Evolutionary conservation across 768 basidiomycete genomes (phyloP).

Genomic region (Amanita subjunquillea): DNA sequence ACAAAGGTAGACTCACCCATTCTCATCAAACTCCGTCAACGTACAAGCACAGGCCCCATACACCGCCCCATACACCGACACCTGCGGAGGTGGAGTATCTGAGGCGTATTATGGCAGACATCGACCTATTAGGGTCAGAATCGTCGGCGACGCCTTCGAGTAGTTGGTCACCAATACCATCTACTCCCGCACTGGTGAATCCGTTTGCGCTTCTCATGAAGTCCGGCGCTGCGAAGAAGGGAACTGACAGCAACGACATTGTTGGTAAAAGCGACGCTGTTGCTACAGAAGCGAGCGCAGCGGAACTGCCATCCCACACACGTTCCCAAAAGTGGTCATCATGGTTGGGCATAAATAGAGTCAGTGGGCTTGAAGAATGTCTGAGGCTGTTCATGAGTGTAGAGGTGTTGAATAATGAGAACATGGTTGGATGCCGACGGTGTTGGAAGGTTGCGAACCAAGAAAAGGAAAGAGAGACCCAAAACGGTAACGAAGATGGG

Average conservation of each 20-base stretch:
- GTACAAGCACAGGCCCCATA: slow-evolving; percentile 18
- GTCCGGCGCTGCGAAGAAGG: neutral
- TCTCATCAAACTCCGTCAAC: neutral
- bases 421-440: slow-evolving; percentile 84
- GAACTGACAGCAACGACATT: neutral
- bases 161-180: neutral
- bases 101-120: slow-evolving; percentile 57
- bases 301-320: neutral
- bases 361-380: slow-evolving; percentile 67
- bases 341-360: slow-evolving; percentile 36
- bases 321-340: slow-evolving; percentile 19
- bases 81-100: slow-evolving; percentile 57
- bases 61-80: slow-evolving; percentile 33
- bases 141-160: slow-evolving; percentile 21
- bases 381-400: slow-evolving; percentile 83
- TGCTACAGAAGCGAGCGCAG: neutral
- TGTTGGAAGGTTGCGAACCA: slow-evolving; percentile 90
- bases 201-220: slow-evolving; percentile 1
- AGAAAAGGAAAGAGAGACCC: slow-evolving; percentile 22
- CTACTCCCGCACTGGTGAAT: neutral
- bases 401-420: slow-evolving; percentile 90
- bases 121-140: slow-evolving; percentile 28
- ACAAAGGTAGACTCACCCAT: neutral
- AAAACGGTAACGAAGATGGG: slow-evolving; percentile 20
- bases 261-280: neutral